Base-by-base conservation (phyloP, 441 rosid genomes). In the Erodium trifolium region DNA sequence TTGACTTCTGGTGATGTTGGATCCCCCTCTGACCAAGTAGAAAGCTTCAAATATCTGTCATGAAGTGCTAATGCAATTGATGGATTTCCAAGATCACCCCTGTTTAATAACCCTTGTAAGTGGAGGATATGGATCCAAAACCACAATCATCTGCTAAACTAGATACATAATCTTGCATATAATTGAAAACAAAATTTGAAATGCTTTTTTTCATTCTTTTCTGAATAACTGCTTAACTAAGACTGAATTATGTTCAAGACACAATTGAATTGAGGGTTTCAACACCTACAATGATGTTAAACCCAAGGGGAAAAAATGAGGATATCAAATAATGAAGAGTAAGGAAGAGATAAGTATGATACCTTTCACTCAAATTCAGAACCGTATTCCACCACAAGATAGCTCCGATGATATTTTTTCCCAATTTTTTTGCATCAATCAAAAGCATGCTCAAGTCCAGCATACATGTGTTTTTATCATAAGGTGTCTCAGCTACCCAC, bases 331-430 rank as follows among this genome's bases (percentile, higher is more conserved):
- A 66, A 66, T 41, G 34, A 66, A 66, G 41, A 55, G 14, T 1
- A 34, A 5, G 7, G 13, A 16, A 12, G 14, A 1, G 53, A 55
- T 29, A 66, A 13, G 47, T 23, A 47, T n/a, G 47, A 12, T 70
- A 81, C 84, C 87, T 76, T 27, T 76, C 72, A 3, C 69, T 76
- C 82, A 63, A 78, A 39, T 81, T 74, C 65, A 81, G 72, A 62
- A 78, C 82, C 69, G 43, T 79, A 65, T 68, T 70, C 87, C 87
- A 81, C 87, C 87, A 83, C 19, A 74, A 23, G 65, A 83, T 51
- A 1, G 79, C 76, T 69, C 76, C 76, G 9, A 81, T 13, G 67
- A 78, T 23, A 37, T 79, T 73, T 18, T 65, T 72, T 5, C 45
- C 67, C 67, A 78, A 66, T 57, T 71, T 81, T 68, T 76, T 79